A percentile compares a stretch with the other conserved stretches of the same genome.
These are phyloP conservation scores for Lactuca sativa DNA, from an alignment of 129 eudicot genomes.

Conservation along the genomic window DNA sequence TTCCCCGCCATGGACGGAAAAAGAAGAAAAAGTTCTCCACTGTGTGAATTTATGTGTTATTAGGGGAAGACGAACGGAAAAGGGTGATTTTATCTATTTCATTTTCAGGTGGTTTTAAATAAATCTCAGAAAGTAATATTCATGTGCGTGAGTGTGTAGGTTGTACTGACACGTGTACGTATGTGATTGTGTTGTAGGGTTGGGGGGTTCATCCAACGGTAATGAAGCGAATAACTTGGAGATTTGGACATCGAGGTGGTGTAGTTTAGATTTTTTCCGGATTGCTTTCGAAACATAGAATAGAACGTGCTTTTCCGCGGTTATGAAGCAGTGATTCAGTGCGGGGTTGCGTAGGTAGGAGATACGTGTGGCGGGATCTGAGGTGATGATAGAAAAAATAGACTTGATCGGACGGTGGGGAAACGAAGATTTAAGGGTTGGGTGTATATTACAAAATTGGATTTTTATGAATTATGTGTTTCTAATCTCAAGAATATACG, in stretches of 20 bases:
- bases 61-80: conserved; percentile 8
- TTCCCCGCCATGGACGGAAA: conserved; percentile 55
- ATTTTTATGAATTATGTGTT: conserved; percentile 13
- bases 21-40: neutral
- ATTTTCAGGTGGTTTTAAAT: conserved; percentile 33
- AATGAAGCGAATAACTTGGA: conserved; percentile 5
- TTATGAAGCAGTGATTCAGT: neutral
- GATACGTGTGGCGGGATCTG: conserved; percentile 21
- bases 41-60: neutral
- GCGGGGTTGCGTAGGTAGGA: conserved; percentile 16
- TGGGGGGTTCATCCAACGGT: conserved; percentile 15
- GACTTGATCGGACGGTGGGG: conserved; percentile 21
- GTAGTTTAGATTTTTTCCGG: conserved; percentile 3
- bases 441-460: conserved; percentile 5
- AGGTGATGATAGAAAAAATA: neutral
- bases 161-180: conserved; percentile 16
- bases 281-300: conserved; percentile 13
- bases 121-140: neutral
- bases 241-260: neutral
- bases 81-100: conserved; percentile 23
- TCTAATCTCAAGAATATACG: conserved; percentile 10
- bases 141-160: conserved; percentile 9
- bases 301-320: conserved; percentile 15
- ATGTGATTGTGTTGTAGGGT: neutral
- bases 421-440: neutral